Evolutionary conservation across 352 stramenopile species (phyloP), one percentile per base, ranked within the genome.

Genomic region (Globisporangium nodosum): DNA sequence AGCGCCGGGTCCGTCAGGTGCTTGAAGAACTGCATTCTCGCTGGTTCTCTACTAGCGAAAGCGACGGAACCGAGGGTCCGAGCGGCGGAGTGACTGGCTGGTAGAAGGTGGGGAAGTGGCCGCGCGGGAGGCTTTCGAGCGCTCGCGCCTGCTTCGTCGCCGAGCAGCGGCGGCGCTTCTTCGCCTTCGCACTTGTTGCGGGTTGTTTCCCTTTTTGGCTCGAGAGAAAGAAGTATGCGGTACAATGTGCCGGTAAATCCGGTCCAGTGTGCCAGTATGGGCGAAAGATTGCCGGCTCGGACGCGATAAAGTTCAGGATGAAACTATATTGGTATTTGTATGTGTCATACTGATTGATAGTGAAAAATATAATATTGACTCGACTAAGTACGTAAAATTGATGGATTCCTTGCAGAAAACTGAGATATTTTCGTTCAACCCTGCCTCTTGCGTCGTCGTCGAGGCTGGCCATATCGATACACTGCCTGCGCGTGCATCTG

Each of bases 1-100:
- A 96, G 79, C 63, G 86, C 86, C 21, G 86, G 86, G 59, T 96
- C 86, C 46, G 86, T 96, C 56, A 96, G 66, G 52, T 90, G 79
- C 78, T 88, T 91, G 58, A 95, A 90, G 64, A 95, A 95, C 66
- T 92, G 82, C 85, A 95, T 90, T 35, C 35, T 47, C 24, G 33
- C 24, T 27, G 40, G 13, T 46, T 46, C n/a, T 46, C 40, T 46
- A 13, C 18, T 5, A 46, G 40, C 13, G 40, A 13, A 16, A 46
- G 40, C 16, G 40, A 46, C 13, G 5, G 39, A 43, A 43, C 11
- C 12, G 39, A 43, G 39, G 11, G 39, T 43, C 39, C 16, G 24
- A 27, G 24, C 24, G 24, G 24, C 24, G 24, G 24, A 15, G 35
- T 42, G 35, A 15, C 9, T 37, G 33, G 24, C 24, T 35, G 35